These are phyloP conservation scores for Gynostemma pentaphyllum DNA, from an alignment of 306 rosid genomes.

Conservation along the genomic window DNA sequence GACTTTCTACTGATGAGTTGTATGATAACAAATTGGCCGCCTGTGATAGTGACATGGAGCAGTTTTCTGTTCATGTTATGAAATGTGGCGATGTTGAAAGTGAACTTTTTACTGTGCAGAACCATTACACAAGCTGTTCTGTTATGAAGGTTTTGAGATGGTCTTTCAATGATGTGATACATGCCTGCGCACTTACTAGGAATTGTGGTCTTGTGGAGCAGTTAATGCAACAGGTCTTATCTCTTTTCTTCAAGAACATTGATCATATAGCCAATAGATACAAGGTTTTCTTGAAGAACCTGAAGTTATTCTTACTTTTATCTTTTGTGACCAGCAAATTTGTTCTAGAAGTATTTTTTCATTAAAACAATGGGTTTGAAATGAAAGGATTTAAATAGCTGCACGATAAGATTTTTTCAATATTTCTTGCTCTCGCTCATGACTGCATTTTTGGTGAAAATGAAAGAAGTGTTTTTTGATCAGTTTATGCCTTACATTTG, in stretches of 20 bases:
- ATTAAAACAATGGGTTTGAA: background rate
- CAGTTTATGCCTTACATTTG: background rate
- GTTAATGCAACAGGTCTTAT: constrained; percentile 50
- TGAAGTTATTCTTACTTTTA: background rate
- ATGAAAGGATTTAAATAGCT: background rate
- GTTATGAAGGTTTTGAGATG: constrained; percentile 33
- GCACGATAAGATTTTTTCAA: background rate
- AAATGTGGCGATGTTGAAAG: constrained; percentile 18
- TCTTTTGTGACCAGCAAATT: background rate
- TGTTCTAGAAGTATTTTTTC: background rate
- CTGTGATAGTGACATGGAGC: constrained; percentile 19
- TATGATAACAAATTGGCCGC: constrained; percentile 11
- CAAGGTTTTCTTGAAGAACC: background rate
- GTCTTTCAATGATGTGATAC: constrained; percentile 57
- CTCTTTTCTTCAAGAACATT: background rate
- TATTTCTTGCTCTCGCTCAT: background rate
- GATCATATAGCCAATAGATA: background rate
- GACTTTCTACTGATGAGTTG: constrained; percentile 17
- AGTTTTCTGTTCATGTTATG: constrained; percentile 13
- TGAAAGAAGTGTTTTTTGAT: background rate
- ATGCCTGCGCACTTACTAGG: constrained; percentile 32
- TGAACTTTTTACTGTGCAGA: constrained; percentile 15
- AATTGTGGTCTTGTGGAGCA: constrained; percentile 45
- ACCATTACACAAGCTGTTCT: constrained; percentile 12
- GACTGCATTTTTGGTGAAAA: background rate